phyloP scores from a whole-genome alignment of 148 eudicot species.

The Chenopodium berlandieri region DNA sequence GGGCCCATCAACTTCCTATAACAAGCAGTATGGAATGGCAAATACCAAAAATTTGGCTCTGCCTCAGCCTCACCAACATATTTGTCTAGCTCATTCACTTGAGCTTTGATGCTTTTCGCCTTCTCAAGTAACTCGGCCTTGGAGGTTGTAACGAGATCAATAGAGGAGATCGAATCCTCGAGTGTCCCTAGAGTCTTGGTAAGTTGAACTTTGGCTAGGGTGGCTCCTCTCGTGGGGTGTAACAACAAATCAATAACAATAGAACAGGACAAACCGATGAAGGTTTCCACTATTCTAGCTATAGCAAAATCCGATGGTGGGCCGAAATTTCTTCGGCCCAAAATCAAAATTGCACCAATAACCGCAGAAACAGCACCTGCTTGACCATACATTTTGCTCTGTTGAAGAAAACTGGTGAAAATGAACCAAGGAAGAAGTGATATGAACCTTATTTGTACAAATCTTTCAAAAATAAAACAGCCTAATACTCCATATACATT shows the following conservation, averaged over 20 bases:
- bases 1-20: conserved; percentile 50
- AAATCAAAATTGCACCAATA: conserved; percentile 71
- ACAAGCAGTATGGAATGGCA: conserved; percentile 55
- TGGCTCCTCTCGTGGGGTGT: conserved; percentile 69
- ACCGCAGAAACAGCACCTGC: conserved; percentile 80
- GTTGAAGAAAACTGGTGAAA: conserved; percentile 54
- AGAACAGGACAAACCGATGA: conserved; percentile 67
- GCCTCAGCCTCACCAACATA: conserved; percentile 59
- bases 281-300: conserved; percentile 59
- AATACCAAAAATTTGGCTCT: conserved; percentile 79
- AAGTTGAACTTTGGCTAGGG: conserved; percentile 62
- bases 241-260: conserved; percentile 48
- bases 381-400: conserved; percentile 72
- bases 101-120: conserved; percentile 34
- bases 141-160: conserved; percentile 26
- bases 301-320: conserved; percentile 75
- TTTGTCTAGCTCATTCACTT: conserved; percentile 42
- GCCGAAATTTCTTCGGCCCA: conserved; percentile 61
- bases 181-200: conserved; percentile 33
- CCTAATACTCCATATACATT: conserved; percentile 68
- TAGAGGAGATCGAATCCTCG: conserved; percentile 27
- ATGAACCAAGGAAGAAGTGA: conserved; percentile 82
- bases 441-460: conserved; percentile 51
- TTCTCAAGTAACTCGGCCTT: conserved; percentile 22
- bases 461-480: conserved; percentile 57